Evolutionary conservation across 306 rosid genomes (phyloP), one percentile per base, ranked within the genome.

Genomic region (Vigna unguiculata): DNA sequence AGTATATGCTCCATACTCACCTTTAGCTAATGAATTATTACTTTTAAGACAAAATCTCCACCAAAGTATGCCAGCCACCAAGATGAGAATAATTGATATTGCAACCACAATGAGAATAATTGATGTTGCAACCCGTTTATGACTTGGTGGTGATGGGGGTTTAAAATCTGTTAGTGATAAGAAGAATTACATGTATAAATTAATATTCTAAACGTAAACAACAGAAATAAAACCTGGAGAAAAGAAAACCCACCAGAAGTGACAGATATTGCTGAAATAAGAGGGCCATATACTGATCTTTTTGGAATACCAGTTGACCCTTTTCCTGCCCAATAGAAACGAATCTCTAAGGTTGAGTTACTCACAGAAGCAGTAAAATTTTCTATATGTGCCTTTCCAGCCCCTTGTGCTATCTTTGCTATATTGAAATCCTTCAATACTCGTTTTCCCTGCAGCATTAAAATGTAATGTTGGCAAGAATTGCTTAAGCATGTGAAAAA

Each of bases 31-130:
- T 28, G 65, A 28, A 1, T 13, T 58, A 12, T 24, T 57, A 13
- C 13, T 58, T 25, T 34, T 12, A 22, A 25, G 9, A 14, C 51
- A 20, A 38, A 15, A 0, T 13, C 24, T 20, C 71, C 71, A 43
- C 71, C 71, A 65, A 20, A 65, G 86, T 54, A 71, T 10, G 12
- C 72, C n/a, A 9, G 79, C 32, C 16, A 68, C 15, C 2, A 82
- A 5, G 20, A 63, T 52, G 41, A 76, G 30, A 55, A 87, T 4
- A 61, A 74, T 55, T 0, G 30, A 52, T 54, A 49, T 81, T 32
- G 69, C 78, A 10, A 21, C 69, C 12, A 82, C 86, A 47, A 84
- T 87, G 46, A 72, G 85, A 62, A 41, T n/a, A n/a, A n/a, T n/a
- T n/a, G n/a, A n/a, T n/a, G n/a, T n/a, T n/a, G 57, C 19, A 87